Percentiles rank a stretch among this genome's conserved stretches.
These are phyloP conservation scores for Leptomonas pyrrhocoris DNA, from an alignment of 208 protist genomes.

Conservation along the genomic window DNA sequence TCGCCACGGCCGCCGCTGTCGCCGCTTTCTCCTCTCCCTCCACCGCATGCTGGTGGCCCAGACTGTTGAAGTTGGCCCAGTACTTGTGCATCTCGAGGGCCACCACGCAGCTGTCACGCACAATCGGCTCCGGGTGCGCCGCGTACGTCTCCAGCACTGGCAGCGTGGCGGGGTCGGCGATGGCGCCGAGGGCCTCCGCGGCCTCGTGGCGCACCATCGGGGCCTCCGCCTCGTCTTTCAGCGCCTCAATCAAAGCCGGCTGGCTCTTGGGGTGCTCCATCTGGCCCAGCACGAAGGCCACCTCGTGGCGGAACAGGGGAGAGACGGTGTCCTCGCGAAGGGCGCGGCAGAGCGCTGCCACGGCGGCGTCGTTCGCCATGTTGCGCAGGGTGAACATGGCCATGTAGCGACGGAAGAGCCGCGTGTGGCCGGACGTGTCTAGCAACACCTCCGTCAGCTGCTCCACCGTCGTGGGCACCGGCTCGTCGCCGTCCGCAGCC, in stretches of 20 bases:
- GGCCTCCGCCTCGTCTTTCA: slow-evolving; percentile 88
- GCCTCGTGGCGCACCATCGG: slow-evolving; percentile 98
- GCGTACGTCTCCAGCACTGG: slow-evolving; percentile 68
- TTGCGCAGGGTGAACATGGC: slow-evolving; percentile 97
- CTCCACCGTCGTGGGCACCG: slow-evolving; percentile 45
- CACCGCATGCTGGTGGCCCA: slow-evolving; percentile 23
- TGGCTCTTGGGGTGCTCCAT: slow-evolving; percentile 87
- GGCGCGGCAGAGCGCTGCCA: slow-evolving; percentile 80
- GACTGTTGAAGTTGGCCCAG: slow-evolving; percentile 80
- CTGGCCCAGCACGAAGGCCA: slow-evolving; percentile 98
- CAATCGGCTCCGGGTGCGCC: slow-evolving; percentile 76
- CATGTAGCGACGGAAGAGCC: slow-evolving; percentile 95
- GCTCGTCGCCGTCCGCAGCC: slow-evolving; percentile 22
- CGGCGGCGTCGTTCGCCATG: slow-evolving; percentile 64
- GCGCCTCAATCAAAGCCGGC: slow-evolving; percentile 59
- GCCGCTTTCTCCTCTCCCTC: slow-evolving; percentile 6
- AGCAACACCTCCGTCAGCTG: slow-evolving; percentile 70
- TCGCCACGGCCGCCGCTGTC: neutral
- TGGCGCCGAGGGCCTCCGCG: slow-evolving; percentile 97
- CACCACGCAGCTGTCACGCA: slow-evolving; percentile 85
- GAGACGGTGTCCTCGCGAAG: slow-evolving; percentile 87
- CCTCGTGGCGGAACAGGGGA: slow-evolving; percentile 97
- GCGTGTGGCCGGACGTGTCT: slow-evolving; percentile 61
- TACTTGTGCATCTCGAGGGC: slow-evolving; percentile 90
- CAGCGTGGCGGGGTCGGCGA: slow-evolving; percentile 81